These are phyloP conservation scores for Phytophthora chlamydospora DNA, from an alignment of 352 stramenopile genomes.

Conservation along the genomic window DNA sequence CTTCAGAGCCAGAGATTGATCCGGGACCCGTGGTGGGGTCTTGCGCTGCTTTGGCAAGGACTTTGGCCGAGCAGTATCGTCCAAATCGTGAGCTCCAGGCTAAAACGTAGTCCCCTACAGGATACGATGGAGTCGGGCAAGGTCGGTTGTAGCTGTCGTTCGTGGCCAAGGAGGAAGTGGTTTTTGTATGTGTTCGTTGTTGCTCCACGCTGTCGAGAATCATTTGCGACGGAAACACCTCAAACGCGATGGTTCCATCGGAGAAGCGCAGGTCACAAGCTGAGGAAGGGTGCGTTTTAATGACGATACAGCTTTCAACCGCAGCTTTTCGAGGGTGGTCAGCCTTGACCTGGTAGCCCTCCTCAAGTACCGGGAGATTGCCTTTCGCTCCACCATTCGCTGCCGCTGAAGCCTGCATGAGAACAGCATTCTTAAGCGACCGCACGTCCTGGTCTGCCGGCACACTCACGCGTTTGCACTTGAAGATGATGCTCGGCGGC, in stretches of 20 bases:
- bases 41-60: slow-evolving; percentile 34
- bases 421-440: slow-evolving; percentile 77
- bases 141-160: slow-evolving; percentile 18
- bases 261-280: slow-evolving; percentile 77
- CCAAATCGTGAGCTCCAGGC: slow-evolving; percentile 80
- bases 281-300: slow-evolving; percentile 62
- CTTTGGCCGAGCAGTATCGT: slow-evolving; percentile 68
- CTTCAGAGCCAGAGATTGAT: slow-evolving; percentile 6
- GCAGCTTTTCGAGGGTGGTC: slow-evolving; percentile 66
- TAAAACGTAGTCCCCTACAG: slow-evolving; percentile 60
- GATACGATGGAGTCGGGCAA: slow-evolving; percentile 24
- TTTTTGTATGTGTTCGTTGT: slow-evolving; percentile 16
- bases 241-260: slow-evolving; percentile 79
- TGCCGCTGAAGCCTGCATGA: slow-evolving; percentile 58
- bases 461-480: slow-evolving; percentile 46
- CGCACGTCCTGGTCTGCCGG: slow-evolving; percentile 63
- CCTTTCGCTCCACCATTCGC: slow-evolving; percentile 13
- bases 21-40: slow-evolving; percentile 18
- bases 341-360: slow-evolving; percentile 77
- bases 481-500: slow-evolving; percentile 57
- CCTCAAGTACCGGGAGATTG: slow-evolving; percentile 49
- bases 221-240: slow-evolving; percentile 84
- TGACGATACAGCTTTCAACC: slow-evolving; percentile 74
- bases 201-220: slow-evolving; percentile 54
- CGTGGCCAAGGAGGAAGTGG: slow-evolving; percentile 5